A percentile compares a stretch with the other conserved stretches of the same genome.
These are phyloP conservation scores for Cordyceps farinosa DNA, from an alignment of 2,329 filamentous ascomycete species.

Conservation along the genomic window DNA sequence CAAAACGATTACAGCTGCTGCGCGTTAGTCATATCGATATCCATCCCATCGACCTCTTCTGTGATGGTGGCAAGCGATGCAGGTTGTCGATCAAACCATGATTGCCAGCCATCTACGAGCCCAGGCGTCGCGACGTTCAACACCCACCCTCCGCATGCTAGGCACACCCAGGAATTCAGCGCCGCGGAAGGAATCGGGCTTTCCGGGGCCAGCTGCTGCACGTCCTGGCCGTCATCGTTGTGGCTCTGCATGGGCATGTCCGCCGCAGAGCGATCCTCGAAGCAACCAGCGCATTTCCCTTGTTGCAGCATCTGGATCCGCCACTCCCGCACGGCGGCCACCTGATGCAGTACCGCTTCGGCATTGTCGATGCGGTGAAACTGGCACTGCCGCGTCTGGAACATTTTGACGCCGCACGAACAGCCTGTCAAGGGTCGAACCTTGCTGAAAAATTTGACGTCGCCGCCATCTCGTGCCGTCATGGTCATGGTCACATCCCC, in stretches of 20 bases:
- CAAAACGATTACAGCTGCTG: background rate
- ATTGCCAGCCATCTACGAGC: slow-evolving; percentile 23
- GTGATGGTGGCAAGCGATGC: background rate
- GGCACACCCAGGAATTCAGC: slow-evolving; percentile 30
- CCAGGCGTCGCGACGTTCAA: slow-evolving; percentile 20
- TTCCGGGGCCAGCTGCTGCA: background rate
- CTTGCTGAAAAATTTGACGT: background rate
- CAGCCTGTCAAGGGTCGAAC: slow-evolving; percentile 34
- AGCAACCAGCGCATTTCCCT: slow-evolving; percentile 33
- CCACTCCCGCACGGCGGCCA: slow-evolving; percentile 28
- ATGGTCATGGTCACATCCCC: background rate
- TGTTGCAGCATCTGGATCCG: slow-evolving; percentile 21
- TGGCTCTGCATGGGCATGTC: background rate
- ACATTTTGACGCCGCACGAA: slow-evolving; percentile 34
- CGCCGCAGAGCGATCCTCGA: slow-evolving; percentile 4
- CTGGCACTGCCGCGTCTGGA: slow-evolving; percentile 32
- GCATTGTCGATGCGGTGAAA: slow-evolving; percentile 33
- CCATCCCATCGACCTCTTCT: background rate
- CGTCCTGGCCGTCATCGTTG: background rate
- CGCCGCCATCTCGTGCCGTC: background rate
- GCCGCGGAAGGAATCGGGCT: background rate
- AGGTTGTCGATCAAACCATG: slow-evolving; percentile 19
- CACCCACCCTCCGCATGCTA: slow-evolving; percentile 33
- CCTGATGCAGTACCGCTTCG: slow-evolving; percentile 24
- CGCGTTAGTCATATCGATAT: background rate